These are phyloP conservation scores for Oldenlandia corymbosa DNA, from an alignment of 257 asterid species.

Conservation along the genomic window DNA sequence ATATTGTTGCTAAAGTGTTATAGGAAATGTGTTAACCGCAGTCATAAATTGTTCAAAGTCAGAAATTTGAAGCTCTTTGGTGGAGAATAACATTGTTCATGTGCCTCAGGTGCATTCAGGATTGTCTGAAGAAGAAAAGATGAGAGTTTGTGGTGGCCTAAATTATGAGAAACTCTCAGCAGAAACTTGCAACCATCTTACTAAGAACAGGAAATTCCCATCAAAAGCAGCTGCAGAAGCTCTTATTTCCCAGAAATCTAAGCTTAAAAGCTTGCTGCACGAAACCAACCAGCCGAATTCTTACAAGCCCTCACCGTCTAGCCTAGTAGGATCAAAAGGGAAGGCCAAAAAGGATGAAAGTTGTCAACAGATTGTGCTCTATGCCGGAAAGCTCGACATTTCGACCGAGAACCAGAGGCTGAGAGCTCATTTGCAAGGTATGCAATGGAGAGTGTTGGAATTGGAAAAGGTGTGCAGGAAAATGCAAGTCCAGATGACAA, in stretches of 20 bases:
- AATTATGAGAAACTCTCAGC: constrained; percentile 68
- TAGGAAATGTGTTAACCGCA: too few species aligned
- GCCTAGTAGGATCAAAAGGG: constrained; percentile 13
- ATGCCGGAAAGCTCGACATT: constrained; percentile 51
- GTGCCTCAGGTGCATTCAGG: constrained; percentile 57
- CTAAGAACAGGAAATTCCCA: constrained; percentile 58
- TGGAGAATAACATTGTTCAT: neutral
- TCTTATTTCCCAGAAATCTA: constrained; percentile 47
- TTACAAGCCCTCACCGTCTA: constrained; percentile 15
- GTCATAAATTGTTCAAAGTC: too few species aligned
- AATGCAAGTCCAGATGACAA: constrained; percentile 70
- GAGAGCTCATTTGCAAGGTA: constrained; percentile 68
- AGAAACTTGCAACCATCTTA: constrained; percentile 50
- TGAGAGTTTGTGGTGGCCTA: constrained; percentile 46
- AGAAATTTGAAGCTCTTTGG: too few species aligned
- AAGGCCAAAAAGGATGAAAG: constrained; percentile 22
- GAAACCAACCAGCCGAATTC: constrained; percentile 29
- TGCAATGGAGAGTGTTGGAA: constrained; percentile 84
- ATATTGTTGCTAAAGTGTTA: too few species aligned
- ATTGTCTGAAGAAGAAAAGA: constrained; percentile 57
- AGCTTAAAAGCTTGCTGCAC: constrained; percentile 63
- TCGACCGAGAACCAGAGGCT: constrained; percentile 61
- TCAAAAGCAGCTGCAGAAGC: constrained; percentile 55
- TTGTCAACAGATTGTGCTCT: constrained; percentile 61
- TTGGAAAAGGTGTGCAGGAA: constrained; percentile 65